Percentiles rank a stretch among this genome's conserved stretches.
Conservation (phyloP, 495 filamentous ascomycete species). For the Aspergillus coremiiformis region DNA sequence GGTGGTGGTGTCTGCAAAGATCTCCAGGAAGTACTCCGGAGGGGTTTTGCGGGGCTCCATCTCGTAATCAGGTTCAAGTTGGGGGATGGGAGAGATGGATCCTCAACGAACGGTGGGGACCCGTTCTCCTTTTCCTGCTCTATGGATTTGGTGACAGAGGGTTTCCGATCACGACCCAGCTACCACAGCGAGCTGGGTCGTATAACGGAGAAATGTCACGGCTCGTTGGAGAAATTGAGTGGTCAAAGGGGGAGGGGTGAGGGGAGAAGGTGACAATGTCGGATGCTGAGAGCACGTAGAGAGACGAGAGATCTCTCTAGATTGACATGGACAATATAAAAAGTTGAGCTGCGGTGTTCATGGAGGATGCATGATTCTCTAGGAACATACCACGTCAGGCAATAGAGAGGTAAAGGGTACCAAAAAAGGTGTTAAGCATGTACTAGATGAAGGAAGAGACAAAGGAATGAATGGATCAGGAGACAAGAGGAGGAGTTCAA, state of each 20-base stretch:
- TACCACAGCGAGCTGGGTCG: constrained; percentile 9
- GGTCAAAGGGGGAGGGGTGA: constrained; percentile 1
- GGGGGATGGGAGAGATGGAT: constrained; percentile 1
- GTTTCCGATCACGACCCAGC: constrained; percentile 11
- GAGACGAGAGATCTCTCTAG: not conserved
- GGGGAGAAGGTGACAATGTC: not conserved
- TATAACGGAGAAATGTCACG: constrained; percentile 7
- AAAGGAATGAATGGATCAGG: constrained; percentile 5
- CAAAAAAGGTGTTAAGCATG: not conserved
- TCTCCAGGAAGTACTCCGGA: constrained; percentile 77
- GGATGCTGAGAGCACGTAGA: not conserved
- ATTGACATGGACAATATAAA: not conserved
- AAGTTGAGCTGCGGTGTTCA: not conserved
- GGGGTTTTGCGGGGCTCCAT: constrained; percentile 57
- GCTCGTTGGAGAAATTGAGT: constrained; percentile 6
- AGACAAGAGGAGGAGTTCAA: not conserved
- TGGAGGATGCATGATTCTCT: constrained; percentile 12
- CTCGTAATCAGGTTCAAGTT: not conserved
- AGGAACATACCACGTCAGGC: not conserved
- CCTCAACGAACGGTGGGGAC: not conserved
- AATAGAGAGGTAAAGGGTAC: not conserved
- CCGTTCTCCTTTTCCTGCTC: not conserved
- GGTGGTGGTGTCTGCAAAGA: constrained; percentile 70
- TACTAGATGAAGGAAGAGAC: not conserved
- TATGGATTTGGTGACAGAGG: not conserved